These are phyloP conservation scores for Diaporthe nobilis DNA, from an alignment of 2,329 filamentous ascomycete genomes.

Conservation along the genomic window DNA sequence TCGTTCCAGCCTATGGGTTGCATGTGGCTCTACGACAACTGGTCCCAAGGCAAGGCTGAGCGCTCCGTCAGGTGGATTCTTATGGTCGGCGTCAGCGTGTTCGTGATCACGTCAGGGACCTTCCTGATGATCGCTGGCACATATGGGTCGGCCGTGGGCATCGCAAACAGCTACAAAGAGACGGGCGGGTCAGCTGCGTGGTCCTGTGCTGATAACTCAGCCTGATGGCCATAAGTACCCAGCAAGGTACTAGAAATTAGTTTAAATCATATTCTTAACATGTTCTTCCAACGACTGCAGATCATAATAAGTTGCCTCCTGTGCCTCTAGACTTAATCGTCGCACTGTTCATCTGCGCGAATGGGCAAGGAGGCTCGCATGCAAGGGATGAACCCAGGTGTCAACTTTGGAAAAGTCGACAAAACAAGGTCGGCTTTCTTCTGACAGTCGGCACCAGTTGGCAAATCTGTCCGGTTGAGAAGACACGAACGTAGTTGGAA, in stretches of 20 bases:
- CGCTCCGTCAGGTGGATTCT: not conserved
- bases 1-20: slow-evolving; percentile 20
- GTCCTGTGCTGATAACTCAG: slow-evolving; percentile 12
- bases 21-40: slow-evolving; percentile 24
- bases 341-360: not conserved
- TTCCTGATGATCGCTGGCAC: slow-evolving; percentile 22
- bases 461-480: too few species aligned
- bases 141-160: not conserved
- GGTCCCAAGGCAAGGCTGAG: not conserved
- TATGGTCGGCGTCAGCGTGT: slow-evolving; percentile 10
- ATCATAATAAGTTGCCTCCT: too few species aligned
- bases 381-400: not conserved
- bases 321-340: not conserved
- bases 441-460: not conserved
- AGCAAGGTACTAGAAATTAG: not conserved
- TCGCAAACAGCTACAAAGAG: slow-evolving; percentile 5
- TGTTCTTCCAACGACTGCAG: fast-evolving
- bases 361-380: not conserved
- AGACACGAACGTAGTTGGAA: not conserved
- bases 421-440: not conserved
- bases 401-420: not conserved
- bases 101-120: not conserved
- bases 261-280: not conserved
- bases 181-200: slow-evolving; percentile 9
- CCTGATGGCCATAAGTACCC: not conserved